These are phyloP conservation scores for Phytomonas francai DNA, from an alignment of 208 protist genomes.

Conservation along the genomic window DNA sequence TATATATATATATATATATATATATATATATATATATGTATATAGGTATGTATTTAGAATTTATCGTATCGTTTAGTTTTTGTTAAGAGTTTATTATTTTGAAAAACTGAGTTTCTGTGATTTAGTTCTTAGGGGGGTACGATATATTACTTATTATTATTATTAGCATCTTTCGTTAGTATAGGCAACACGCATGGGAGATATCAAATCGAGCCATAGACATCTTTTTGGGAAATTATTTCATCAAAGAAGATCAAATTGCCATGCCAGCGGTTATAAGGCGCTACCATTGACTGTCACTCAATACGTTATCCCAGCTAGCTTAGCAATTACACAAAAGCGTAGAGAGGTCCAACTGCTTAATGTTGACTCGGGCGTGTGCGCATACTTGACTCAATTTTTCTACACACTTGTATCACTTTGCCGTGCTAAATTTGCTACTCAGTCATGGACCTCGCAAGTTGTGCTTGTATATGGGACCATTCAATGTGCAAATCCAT, in stretches of 20 bases:
- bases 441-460: background rate
- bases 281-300: background rate
- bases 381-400: background rate
- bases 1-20: constrained; percentile 3
- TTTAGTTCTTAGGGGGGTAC: background rate
- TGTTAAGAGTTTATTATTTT: background rate
- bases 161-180: background rate
- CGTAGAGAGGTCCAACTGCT: background rate
- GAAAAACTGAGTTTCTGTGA: background rate
- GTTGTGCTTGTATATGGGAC: background rate
- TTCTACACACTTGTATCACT: background rate
- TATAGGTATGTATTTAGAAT: background rate
- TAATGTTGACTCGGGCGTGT: background rate
- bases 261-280: background rate
- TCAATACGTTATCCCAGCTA: background rate
- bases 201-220: background rate
- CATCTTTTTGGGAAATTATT: background rate
- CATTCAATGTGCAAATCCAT: background rate
- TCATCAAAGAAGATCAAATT: background rate
- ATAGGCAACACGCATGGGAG: background rate
- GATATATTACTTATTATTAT: background rate
- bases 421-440: background rate
- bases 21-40: background rate
- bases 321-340: background rate
- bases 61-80: background rate